Evolutionary conservation across 2,329 filamentous ascomycete genomes (phyloP), one percentile per base, ranked within the genome.

Genomic region (Lachnellula hyalina): DNA sequence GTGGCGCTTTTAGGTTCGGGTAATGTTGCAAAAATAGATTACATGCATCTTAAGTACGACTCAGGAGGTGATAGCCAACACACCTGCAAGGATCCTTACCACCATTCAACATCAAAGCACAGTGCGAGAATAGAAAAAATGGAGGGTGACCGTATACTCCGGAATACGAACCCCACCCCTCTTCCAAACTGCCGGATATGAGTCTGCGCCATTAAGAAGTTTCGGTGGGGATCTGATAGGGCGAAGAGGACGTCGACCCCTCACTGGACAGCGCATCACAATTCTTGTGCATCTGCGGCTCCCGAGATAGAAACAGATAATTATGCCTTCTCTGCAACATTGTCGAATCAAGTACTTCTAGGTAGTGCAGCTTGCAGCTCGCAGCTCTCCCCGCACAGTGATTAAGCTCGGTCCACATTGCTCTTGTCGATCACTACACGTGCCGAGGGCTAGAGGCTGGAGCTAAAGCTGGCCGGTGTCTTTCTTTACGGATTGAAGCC

Each of bases 271-370:
- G 28, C 28, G 28, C 28, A 32, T 32, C 28, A 32, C 17, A 44
- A 38, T 47, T 51, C 48, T 44, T 14, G 19, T 44, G 41, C 41
- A 44, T n/a, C 41, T 44, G 40, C 36, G 42, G 23, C 28, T 11
- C 42, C 41, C 19, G 42, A 51, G 53, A 55, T 55, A 55, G 53
- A 45, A 55, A 47, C 42, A 51, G 34, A 47, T 36, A 46, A 47
- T 47, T 35, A 48, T 55, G 42, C 35, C 15, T 15, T 36, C 23
- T 21, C 41, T 44, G 41, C 41, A 44, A 44, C 7, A n/a, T 44
- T 12, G 28, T 32, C 9, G 28, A 32, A 32, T 32, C 9, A 12
- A 32, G 17, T 21, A 21, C 21, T n/a, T n/a, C n/a, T n/a, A 21
- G 1, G 21, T 21, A 21, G 19, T 8, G 36, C 41, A 21, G 28